phyloP scores from a whole-genome alignment of 116 monocot species.

The Zostera marina region DNA sequence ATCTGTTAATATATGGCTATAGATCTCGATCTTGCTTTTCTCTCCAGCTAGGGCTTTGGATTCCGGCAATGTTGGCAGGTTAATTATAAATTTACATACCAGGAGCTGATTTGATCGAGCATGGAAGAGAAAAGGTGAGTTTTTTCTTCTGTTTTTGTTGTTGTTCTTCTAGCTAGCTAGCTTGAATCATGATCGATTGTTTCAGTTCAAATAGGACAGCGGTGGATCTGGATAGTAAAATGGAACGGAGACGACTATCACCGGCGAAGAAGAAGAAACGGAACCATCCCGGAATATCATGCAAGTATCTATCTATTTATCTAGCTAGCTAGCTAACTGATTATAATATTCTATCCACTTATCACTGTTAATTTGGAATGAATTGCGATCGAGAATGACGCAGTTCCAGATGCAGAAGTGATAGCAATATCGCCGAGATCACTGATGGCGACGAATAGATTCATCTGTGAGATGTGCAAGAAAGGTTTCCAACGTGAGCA shows the following conservation, averaged over 20 bases:
- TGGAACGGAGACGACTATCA: conserved; percentile 14
- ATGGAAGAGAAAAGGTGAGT: not conserved
- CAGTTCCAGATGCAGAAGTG: conserved; percentile 38
- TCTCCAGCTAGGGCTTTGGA: not conserved
- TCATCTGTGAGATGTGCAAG: conserved; percentile 31
- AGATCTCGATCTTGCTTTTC: conserved; percentile 11
- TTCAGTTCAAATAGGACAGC: conserved; percentile 11
- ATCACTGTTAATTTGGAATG: too few relatives aligned
- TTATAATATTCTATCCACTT: not conserved
- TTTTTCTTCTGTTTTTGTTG: too few relatives aligned
- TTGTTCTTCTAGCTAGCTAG: conserved; percentile 6
- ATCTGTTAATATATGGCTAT: conserved; percentile 19
- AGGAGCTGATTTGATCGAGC: conserved; percentile 36
- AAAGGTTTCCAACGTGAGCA: conserved; percentile 32
- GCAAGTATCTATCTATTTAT: conserved; percentile 84
- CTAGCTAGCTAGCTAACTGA: too few relatives aligned
- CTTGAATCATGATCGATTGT: conserved; percentile 10
- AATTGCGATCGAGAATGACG: too few relatives aligned
- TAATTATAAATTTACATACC: too few relatives aligned
- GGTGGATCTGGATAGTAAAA: conserved; percentile 20
- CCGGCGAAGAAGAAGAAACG: conserved; percentile 76
- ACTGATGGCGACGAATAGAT: conserved; percentile 23
- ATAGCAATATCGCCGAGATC: conserved; percentile 30
- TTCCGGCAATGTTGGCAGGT: conserved; percentile 3
- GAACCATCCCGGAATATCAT: conserved; percentile 78